Evolutionary conservation across 306 rosid genomes (phyloP).

Genomic region (Pyrus pyrifolia): DNA sequence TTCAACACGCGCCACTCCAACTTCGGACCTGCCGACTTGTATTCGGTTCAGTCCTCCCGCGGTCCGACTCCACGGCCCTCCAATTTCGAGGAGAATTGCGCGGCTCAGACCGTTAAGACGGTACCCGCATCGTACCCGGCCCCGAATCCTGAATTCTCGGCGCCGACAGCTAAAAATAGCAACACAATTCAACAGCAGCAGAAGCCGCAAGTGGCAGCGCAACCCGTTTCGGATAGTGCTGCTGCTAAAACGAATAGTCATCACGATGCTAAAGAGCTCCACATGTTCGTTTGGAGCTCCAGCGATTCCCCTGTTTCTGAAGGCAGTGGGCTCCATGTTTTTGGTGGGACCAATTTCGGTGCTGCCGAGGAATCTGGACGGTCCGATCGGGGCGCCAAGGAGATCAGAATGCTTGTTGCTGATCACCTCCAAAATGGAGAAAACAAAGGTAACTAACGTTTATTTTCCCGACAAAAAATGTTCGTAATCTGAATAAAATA

Average conservation of each 20-base stretch:
- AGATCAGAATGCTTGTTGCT: slow-evolving; percentile 85
- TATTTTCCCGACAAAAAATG: not conserved
- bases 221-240: slow-evolving; percentile 1
- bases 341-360: slow-evolving; percentile 56
- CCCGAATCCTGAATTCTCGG: slow-evolving; percentile 82
- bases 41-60: slow-evolving; percentile 77
- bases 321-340: slow-evolving; percentile 62
- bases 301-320: slow-evolving; percentile 80
- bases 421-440: slow-evolving; percentile 77
- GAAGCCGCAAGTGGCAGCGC: slow-evolving; percentile 4
- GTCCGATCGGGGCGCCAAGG: slow-evolving; percentile 87
- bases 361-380: slow-evolving; percentile 78
- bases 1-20: slow-evolving; percentile 64
- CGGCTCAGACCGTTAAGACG: slow-evolving; percentile 11
- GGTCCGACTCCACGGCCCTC: slow-evolving; percentile 90
- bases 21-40: slow-evolving; percentile 61
- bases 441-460: slow-evolving; percentile 42
- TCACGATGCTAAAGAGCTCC: slow-evolving; percentile 81
- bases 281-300: slow-evolving; percentile 95
- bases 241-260: slow-evolving; percentile 21
- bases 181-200: slow-evolving; percentile 28
- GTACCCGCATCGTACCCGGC: slow-evolving; percentile 39
- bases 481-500: too few species aligned
- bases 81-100: slow-evolving; percentile 67
- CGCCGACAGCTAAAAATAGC: slow-evolving; percentile 35